Evolutionary conservation across 257 asterid species (phyloP).

Genomic region (Lycium barbarum): DNA sequence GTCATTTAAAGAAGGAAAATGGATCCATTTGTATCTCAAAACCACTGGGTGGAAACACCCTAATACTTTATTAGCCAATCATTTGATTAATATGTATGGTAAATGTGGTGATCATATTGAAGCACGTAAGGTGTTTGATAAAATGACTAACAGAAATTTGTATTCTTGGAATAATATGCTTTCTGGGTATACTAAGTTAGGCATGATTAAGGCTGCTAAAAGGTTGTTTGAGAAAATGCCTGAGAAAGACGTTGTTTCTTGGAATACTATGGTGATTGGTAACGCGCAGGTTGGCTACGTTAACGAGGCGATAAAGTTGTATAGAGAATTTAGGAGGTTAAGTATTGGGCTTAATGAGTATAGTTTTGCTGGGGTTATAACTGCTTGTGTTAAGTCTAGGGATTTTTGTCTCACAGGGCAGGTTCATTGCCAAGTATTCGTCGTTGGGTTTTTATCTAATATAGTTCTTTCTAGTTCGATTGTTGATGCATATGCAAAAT

Average conservation of each 20-base stretch:
- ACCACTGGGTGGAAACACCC: constrained; percentile 65
- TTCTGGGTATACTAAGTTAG: constrained; percentile 67
- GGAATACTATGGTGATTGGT: constrained; percentile 83
- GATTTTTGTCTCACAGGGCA: constrained; percentile 61
- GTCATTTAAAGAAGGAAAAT: constrained; percentile 55
- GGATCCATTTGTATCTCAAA: constrained; percentile 65
- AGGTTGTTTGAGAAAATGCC: constrained; percentile 76
- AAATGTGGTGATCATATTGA: constrained; percentile 68
- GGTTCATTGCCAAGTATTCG: constrained; percentile 69
- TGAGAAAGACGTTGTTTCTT: constrained; percentile 66
- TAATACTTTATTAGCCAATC: constrained; percentile 59
- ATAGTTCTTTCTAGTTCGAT: constrained; percentile 66
- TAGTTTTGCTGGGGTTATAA: constrained; percentile 71
- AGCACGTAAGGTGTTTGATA: constrained; percentile 78
- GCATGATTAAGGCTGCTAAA: constrained; percentile 66
- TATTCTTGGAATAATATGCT: constrained; percentile 91
- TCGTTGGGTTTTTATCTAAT: constrained; percentile 66
- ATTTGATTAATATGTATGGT: constrained; percentile 67
- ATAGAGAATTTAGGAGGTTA: constrained; percentile 58
- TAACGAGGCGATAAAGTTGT: constrained; percentile 59
- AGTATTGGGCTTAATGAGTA: constrained; percentile 61
- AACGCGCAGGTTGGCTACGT: constrained; percentile 57
- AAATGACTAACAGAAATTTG: constrained; percentile 65
- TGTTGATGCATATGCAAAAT: constrained; percentile 70
- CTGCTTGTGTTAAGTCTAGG: constrained; percentile 63